Base-by-base conservation (phyloP, 1,284 basidiomycete species). In the Melampsora occidentalis region DNA sequence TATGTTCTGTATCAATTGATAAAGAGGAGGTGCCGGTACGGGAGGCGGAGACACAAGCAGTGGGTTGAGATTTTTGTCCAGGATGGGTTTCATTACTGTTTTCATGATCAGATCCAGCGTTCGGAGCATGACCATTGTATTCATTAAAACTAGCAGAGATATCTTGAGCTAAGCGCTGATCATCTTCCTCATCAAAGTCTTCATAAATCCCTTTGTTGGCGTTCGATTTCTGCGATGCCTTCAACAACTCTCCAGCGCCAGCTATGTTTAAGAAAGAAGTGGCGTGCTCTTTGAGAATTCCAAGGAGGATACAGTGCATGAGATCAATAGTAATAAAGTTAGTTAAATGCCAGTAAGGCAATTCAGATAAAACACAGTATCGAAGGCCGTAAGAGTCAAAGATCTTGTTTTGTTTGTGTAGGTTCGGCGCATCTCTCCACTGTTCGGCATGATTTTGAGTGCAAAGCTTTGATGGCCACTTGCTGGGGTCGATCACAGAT, bases 241-340 rank as follows among this genome's bases (percentile, higher is more conserved):
- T 14, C 49, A 51, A n/a, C 39, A 51, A 51, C n/a, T 69, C 53
- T 14, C 68, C 68, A 31, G 68, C 51, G 16, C 33, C 51, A 2
- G 51, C 46, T 35, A 69, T 12, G 16, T 49, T 31, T 16, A 53
- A 25, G 31, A 42, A 69, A 33, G 68, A 53, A 14, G 53, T 22
- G 22, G 68, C 49, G 49, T 69, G 49, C 39, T 71, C 57, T 31
- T 71, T 71, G 16, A 62, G 53, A 25, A 71, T 59, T 12, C 69
- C 69, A 61, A 71, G 69, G 33, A 71, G 53, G 12, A 71, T 20
- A 20, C 53, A 53, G 57, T 71, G 69, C 69, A 71, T 66, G 1
- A 66, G 4, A 33, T 66, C 64, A 2, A 66, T 42, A 20, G 20
- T 66, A 2, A 46, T 20, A 25, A 61, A 71, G 42, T 71, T 59